A percentile compares a stretch with the other conserved stretches of the same genome.
phyloP scores from a whole-genome alignment of 805 yeast species.

The Hanseniaspora valbyensis region DNA sequence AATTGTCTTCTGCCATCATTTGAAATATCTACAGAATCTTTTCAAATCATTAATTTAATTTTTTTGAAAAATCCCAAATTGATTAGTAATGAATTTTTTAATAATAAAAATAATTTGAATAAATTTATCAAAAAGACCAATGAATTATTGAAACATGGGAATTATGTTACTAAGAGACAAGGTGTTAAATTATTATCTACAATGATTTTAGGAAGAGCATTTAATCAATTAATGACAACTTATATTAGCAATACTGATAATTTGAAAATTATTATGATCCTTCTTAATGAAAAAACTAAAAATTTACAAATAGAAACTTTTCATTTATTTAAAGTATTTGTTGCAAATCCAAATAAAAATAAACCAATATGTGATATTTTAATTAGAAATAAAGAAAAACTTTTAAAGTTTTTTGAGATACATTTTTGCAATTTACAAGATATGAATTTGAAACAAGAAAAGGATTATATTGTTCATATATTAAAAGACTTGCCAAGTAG shows the following conservation, averaged over 20 bases:
- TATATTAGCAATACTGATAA: constrained; percentile 76
- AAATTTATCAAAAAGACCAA: constrained; percentile 55
- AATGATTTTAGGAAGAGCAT: constrained; percentile 58
- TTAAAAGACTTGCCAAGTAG: constrained; percentile 57
- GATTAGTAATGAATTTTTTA: constrained; percentile 57
- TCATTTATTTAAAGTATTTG: constrained; percentile 84
- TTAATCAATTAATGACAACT: constrained; percentile 57
- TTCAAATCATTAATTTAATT: constrained; percentile 61
- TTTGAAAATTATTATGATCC: constrained; percentile 73
- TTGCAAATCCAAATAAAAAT: constrained; percentile 88
- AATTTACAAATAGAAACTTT: constrained; percentile 85
- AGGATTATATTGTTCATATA: constrained; percentile 64
- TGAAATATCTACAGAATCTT: constrained; percentile 84
- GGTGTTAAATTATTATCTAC: constrained; percentile 65
- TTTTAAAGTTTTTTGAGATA: constrained; percentile 54
- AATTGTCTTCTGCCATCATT: constrained; percentile 68
- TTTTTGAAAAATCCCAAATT: constrained; percentile 58
- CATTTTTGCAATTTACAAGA: constrained; percentile 53
- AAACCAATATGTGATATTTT: constrained; percentile 71
- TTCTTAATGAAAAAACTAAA: constrained; percentile 77
- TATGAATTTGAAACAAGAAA: constrained; percentile 60
- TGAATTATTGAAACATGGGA: constrained; percentile 58
- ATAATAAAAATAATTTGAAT: constrained; percentile 37
- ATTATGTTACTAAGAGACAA: constrained; percentile 89
- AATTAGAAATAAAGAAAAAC: constrained; percentile 69